phyloP scores from a whole-genome alignment of 2,329 filamentous ascomycete genomes.

The Kalaharituber pfeilii region DNA sequence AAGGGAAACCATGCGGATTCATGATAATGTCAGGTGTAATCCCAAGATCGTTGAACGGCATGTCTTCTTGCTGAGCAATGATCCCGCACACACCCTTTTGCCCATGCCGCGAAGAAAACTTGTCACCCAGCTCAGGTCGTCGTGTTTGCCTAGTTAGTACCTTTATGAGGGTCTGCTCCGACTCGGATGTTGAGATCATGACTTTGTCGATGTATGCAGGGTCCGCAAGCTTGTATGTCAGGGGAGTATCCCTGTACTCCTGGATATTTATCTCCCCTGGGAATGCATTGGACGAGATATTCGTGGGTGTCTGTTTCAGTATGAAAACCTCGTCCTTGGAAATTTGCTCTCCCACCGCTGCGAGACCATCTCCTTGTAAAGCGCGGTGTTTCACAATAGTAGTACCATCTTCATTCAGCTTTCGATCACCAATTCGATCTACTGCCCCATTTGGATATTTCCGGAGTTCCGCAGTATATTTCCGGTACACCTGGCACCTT shows the following conservation, averaged over 20 bases:
- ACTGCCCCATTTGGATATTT: constrained; percentile 62
- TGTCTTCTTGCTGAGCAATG: constrained; percentile 88
- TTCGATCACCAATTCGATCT: constrained; percentile 44
- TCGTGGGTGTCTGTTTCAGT: constrained; percentile 71
- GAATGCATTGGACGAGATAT: constrained; percentile 57
- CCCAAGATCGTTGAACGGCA: constrained; percentile 84
- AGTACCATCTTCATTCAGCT: constrained; percentile 41
- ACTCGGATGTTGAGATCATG: constrained; percentile 77
- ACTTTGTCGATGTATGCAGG: constrained; percentile 90
- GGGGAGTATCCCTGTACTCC: constrained; percentile 46
- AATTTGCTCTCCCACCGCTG: constrained; percentile 67
- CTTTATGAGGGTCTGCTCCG: constrained; percentile 74
- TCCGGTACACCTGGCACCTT: constrained; percentile 93
- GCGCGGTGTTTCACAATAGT: constrained; percentile 51
- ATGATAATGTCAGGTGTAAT: constrained; percentile 98
- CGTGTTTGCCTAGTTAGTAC: constrained; percentile 92
- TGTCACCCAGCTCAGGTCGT: constrained; percentile 87
- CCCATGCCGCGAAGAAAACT: constrained; percentile 95
- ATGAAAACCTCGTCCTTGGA: constrained; percentile 69
- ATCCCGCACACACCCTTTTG: constrained; percentile 97
- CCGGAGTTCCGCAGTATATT: constrained; percentile 71
- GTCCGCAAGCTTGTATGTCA: constrained; percentile 69
- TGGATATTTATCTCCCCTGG: constrained; percentile 39
- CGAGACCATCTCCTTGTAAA: constrained; percentile 73
- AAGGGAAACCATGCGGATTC: constrained; percentile 99